phyloP scores from a whole-genome alignment of 352 stramenopile genomes.

The Phytophthora idaei region DNA sequence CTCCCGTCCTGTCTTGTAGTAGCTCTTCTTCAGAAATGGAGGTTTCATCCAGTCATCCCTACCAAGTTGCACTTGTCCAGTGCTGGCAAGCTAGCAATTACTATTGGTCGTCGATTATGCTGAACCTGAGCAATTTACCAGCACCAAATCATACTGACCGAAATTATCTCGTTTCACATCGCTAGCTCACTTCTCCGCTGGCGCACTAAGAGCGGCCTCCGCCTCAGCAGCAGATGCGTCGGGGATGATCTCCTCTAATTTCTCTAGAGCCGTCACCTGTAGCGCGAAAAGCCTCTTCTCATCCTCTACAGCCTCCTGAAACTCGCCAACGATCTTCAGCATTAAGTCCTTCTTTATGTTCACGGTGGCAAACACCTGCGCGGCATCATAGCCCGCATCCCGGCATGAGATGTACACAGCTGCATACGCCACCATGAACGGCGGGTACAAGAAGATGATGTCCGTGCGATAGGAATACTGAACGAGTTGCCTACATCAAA shows the following conservation, averaged over 20 bases:
- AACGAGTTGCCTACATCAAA: constrained; percentile 70
- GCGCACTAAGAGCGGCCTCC: constrained; percentile 19
- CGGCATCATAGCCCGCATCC: constrained; percentile 78
- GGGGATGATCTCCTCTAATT: constrained; percentile 82
- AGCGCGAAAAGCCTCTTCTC: constrained; percentile 74
- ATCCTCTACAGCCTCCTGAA: constrained; percentile 77
- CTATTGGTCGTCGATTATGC: too few species aligned
- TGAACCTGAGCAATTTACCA: not conserved
- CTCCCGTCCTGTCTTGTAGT: too few species aligned
- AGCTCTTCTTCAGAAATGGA: too few species aligned
- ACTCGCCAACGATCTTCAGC: constrained; percentile 80
- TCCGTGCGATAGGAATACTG: constrained; percentile 90
- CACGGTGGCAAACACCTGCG: constrained; percentile 73
- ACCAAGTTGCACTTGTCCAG: too few species aligned
- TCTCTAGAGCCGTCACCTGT: constrained; percentile 67
- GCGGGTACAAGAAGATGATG: constrained; percentile 84
- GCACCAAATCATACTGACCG: not conserved
- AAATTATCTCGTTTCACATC: not conserved
- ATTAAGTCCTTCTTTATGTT: constrained; percentile 87
- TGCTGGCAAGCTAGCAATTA: too few species aligned
- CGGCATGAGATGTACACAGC: constrained; percentile 79
- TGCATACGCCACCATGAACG: constrained; percentile 90
- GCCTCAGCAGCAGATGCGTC: constrained; percentile 52
- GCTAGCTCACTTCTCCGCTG: constrained; percentile 42
- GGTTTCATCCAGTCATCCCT: too few species aligned